Conservation (phyloP, 768 basidiomycete species). For the Leccinum longicurvipes region DNA sequence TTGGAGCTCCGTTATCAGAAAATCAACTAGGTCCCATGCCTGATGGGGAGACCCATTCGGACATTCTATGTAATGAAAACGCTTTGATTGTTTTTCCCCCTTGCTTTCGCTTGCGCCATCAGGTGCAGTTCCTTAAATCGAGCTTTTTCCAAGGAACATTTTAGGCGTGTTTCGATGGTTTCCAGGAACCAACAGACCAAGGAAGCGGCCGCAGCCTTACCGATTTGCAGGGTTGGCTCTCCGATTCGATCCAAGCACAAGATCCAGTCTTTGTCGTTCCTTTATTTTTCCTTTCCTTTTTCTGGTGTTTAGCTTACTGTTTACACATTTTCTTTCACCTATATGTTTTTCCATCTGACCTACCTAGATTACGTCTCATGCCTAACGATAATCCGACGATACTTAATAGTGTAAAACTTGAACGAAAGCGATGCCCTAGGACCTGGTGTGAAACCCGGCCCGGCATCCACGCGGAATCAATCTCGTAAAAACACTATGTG, state of each 20-base stretch:
- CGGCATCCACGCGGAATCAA: neutral
- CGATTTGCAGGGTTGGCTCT: neutral
- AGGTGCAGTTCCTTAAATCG: neutral
- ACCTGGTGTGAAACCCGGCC: neutral
- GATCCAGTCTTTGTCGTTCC: neutral
- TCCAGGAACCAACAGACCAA: constrained; percentile 15
- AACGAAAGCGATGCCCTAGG: neutral
- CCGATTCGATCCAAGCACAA: constrained; percentile 4
- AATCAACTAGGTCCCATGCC: constrained; percentile 13
- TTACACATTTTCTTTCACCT: neutral
- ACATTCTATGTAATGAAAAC: constrained; percentile 9
- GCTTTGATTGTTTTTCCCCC: constrained; percentile 2
- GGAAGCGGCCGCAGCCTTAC: neutral
- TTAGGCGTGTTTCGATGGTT: constrained; percentile 15
- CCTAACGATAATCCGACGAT: neutral
- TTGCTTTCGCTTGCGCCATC: neutral
- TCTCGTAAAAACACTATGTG: neutral
- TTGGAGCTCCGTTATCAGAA: constrained; percentile 29
- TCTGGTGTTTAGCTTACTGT: neutral
- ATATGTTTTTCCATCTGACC: neutral
- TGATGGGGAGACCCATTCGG: neutral
- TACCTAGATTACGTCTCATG: neutral
- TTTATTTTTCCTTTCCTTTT: neutral
- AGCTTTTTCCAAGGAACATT: neutral
- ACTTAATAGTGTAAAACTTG: too few relatives aligned